These are phyloP conservation scores for Tuber microsphaerosporum DNA, from an alignment of 495 filamentous ascomycete species.

Conservation along the genomic window DNA sequence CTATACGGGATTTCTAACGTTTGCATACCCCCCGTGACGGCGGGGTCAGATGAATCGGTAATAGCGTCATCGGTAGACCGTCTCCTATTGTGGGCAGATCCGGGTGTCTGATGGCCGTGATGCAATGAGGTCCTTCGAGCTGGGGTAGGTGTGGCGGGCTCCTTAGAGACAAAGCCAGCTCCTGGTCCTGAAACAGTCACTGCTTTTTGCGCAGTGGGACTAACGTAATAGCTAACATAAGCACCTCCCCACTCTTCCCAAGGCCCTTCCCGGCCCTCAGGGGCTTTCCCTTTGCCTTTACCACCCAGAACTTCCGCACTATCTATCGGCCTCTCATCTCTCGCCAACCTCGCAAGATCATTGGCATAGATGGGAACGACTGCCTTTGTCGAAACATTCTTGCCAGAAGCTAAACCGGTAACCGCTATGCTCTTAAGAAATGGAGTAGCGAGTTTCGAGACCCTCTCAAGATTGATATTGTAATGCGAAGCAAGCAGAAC, in stretches of 20 bases:
- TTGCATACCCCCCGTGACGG: conserved; percentile 52
- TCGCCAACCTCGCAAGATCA: conserved; percentile 66
- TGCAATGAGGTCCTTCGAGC: conserved; percentile 43
- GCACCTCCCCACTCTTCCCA: conserved; percentile 68
- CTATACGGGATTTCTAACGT: conserved; percentile 64
- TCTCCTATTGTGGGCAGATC: conserved; percentile 31
- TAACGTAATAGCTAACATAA: conserved; percentile 58
- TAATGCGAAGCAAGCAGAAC: conserved; percentile 78
- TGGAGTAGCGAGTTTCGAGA: conserved; percentile 73
- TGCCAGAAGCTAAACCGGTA: conserved; percentile 43
- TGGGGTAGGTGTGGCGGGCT: conserved; percentile 53
- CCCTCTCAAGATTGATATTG: conserved; percentile 83
- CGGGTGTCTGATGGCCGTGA: conserved; percentile 26
- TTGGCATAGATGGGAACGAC: conserved; percentile 58
- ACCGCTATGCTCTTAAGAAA: conserved; percentile 61
- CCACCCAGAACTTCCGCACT: conserved; percentile 43
- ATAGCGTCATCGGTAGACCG: conserved; percentile 30
- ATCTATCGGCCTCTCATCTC: conserved; percentile 48
- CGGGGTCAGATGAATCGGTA: conserved; percentile 52
- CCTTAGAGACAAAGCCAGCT: conserved; percentile 25
- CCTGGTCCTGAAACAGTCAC: conserved; percentile 27
- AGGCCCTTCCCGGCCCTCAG: conserved; percentile 24
- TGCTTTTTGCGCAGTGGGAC: conserved; percentile 41
- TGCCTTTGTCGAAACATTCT: conserved; percentile 41
- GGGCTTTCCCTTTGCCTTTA: conserved; percentile 38